A percentile compares a stretch with the other conserved stretches of the same genome.
These are phyloP conservation scores for Tricholoma furcatifolium DNA, from an alignment of 768 basidiomycete species.

Conservation along the genomic window DNA sequence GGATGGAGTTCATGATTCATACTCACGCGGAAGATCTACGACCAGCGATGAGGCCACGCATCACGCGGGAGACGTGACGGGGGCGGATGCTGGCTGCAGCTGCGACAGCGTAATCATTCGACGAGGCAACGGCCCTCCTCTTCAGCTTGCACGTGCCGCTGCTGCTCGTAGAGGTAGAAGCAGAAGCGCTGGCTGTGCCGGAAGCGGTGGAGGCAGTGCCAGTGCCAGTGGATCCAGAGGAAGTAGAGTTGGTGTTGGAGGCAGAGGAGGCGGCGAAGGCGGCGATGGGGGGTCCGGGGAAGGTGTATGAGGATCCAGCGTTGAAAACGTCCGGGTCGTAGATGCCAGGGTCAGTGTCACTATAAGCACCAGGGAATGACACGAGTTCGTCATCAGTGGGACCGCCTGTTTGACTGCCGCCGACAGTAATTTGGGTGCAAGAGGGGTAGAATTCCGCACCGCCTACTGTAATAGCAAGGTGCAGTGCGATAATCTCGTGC, in stretches of 20 bases:
- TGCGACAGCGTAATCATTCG: background rate
- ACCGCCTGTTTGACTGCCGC: constrained; percentile 50
- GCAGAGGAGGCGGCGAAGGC: constrained; percentile 30
- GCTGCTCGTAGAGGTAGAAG: constrained; percentile 10
- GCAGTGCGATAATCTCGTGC: constrained; percentile 79
- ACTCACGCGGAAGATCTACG: constrained; percentile 2
- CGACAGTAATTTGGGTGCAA: constrained; percentile 58
- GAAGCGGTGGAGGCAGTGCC: constrained; percentile 10
- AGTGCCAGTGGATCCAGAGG: background rate
- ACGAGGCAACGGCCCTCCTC: constrained; percentile 10
- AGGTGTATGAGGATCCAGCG: constrained; percentile 31
- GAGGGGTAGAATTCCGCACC: constrained; percentile 83
- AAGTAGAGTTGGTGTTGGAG: constrained; percentile 1
- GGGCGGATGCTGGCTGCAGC: constrained; percentile 17
- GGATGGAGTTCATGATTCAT: background rate
- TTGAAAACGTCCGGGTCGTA: constrained; percentile 50
- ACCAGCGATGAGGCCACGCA: constrained; percentile 24
- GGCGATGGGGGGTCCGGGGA: constrained; percentile 54
- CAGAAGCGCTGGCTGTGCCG: background rate
- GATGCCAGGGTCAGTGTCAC: constrained; percentile 69
- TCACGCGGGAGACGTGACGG: constrained; percentile 28
- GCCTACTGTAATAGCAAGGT: constrained; percentile 51
- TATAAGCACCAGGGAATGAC: constrained; percentile 72
- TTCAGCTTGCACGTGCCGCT: constrained; percentile 21
- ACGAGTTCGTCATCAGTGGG: constrained; percentile 53